Base-by-base conservation (phyloP, 148 eudicot species). In the Rhododendron kiyosumense region DNA sequence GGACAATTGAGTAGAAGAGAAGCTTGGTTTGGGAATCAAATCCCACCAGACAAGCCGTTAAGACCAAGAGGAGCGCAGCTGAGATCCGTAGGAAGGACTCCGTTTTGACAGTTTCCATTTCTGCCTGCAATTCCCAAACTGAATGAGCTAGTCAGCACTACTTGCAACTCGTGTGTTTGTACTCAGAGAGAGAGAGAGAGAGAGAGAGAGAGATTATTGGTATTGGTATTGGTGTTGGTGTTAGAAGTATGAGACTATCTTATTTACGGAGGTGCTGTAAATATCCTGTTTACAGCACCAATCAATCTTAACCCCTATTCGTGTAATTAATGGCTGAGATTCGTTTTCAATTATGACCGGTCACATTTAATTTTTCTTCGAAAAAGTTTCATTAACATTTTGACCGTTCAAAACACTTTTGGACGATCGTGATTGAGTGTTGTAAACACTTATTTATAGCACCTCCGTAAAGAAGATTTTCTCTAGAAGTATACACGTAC, bases 1-100 rank as follows among this genome's bases (percentile, higher is more conserved):
- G 85, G 54, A 61, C 57, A 38, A 77, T 20, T 24, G 85, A 71
- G 20, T 75, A 85, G 76, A 91, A 90, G 79, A 90, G 15, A n/a
- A 93, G 0, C 69, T 85, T 90, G 13, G 93, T 91, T 87, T 94
- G 88, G 12, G 86, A 24, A 77, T 93, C 91, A 4, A 89, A 79
- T 46, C 85, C 59, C 81, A 91, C 85, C 0, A 94, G 81, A 81
- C 87, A 74, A 48, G 92, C 90, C 73, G 94, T 89, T 36, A 90
- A 20, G 22, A 86, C 61, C 3, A 91, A 85, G 28, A 91, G 18
- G 17, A 84, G 69, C 6, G 81, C 74, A 36, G 92, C 92, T 24
- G 83, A 34, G 52, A 92, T 73, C 90, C 96, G 89, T 79, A 90
- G 83, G 3, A 67, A 18, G 22, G 81, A 86, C 84, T 92, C 94